Base-by-base conservation (phyloP, 2,329 filamentous ascomycete genomes). In the Macrophomina tecta region DNA sequence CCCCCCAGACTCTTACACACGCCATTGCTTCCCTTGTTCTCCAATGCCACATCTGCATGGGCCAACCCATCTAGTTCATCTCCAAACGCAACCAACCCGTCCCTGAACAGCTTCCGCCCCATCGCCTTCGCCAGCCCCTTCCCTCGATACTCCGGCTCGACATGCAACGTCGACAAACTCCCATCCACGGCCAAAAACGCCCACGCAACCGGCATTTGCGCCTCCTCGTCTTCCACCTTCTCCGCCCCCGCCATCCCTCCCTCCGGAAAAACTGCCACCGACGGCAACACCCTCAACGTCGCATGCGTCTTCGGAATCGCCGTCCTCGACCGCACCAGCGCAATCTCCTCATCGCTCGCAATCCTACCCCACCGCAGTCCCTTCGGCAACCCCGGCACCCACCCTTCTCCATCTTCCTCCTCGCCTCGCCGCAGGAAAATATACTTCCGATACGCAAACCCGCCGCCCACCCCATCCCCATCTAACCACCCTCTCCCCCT, bases 1-100 rank as follows among this genome's bases (percentile, higher is more conserved):
- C 87, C 89, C 1, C 87, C 85, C 51, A 92, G 73, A 67, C 87
- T 87, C 73, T 78, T 84, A 70, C 88, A 91, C 42, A 92, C 85
- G 0, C 80, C 84, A 58, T 86, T 83, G 72, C 90, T 92, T 48
- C 84, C 83, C 1, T 74, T 67, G 70, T 92, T 92, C 0, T 84
- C 83, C 0, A 83, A 78, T 2, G 86, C 84, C 0, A 92, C 90
- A 75, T 92, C 89, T 2, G 89, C 89, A 68, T 67, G 60, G 16
- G 49, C 56, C 38, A 62, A 30, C 12, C 56, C 48, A 4, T 14
- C 49, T 18, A 63, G 16, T n/a, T 48, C 58, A 6, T 67, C 56
- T n/a, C 65, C 65, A 55, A 63, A 67, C 7, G 70, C 65, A 4
- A 72, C 73, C 68, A 73, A 67, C 46, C 48, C 51, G 8, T 88